phyloP scores from a whole-genome alignment of 768 basidiomycete genomes.

The Auricularia heimuer region DNA sequence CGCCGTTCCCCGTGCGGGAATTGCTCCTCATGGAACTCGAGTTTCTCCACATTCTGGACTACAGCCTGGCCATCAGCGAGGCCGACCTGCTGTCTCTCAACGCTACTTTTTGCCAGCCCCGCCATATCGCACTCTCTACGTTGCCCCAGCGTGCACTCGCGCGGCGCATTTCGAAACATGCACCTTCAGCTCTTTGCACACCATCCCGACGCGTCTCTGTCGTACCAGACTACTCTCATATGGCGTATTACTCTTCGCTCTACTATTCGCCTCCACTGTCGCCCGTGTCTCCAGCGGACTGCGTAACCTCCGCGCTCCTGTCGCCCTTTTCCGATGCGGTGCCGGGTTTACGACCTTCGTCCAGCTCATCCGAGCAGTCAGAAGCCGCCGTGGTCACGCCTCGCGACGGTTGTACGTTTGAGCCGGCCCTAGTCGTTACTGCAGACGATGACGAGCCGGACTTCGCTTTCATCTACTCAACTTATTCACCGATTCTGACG shows the following conservation, averaged over 20 bases:
- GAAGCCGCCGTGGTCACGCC: no score
- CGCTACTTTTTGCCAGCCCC: background rate
- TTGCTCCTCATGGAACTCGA: background rate
- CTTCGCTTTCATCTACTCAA: background rate
- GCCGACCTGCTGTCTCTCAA: background rate
- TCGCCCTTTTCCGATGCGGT: no score
- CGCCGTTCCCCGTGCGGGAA: background rate
- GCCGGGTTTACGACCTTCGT: no score
- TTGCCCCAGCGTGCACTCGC: background rate
- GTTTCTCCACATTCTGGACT: background rate
- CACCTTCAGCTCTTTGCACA: background rate
- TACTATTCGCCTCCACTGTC: background rate
- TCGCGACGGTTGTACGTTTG: background rate
- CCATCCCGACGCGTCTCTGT: background rate
- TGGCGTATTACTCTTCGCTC: background rate
- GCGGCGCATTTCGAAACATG: background rate
- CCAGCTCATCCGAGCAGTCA: constrained; percentile 16
- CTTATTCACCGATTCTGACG: background rate
- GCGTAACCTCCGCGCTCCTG: no score
- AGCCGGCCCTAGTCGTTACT: background rate
- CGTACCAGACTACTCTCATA: background rate
- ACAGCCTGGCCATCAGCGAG: background rate
- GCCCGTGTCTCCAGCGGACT: no score
- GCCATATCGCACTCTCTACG: background rate
- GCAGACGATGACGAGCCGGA: background rate